phyloP scores from a whole-genome alignment of 225 moss, liverwort and hornwort species.

The Ulota crispa region DNA sequence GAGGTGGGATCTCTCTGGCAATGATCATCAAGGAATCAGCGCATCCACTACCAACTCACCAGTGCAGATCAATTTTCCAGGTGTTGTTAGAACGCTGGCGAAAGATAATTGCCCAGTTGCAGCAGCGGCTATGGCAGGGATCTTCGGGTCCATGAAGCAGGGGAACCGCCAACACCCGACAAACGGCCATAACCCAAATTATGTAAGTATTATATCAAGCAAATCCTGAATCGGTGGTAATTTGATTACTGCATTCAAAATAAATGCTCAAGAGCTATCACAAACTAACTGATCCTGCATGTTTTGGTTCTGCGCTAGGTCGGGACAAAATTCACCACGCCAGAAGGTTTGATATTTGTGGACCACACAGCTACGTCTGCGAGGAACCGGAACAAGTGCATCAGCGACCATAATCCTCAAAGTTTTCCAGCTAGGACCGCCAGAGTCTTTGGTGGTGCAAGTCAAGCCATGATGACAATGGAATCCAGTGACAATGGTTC shows the following conservation, averaged over 20 bases:
- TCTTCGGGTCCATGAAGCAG: slow-evolving; percentile 49
- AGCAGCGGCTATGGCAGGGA: slow-evolving; percentile 52
- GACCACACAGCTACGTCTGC: slow-evolving; percentile 17
- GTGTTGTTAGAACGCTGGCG: slow-evolving; percentile 26
- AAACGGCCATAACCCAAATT: slow-evolving; percentile 24
- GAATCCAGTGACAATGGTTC: slow-evolving; percentile 12
- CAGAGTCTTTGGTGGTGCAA: slow-evolving; percentile 13
- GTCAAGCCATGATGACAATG: slow-evolving; percentile 16
- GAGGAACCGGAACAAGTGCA: slow-evolving; percentile 19
- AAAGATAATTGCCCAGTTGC: slow-evolving; percentile 49
- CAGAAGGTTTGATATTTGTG: slow-evolving; percentile 15
- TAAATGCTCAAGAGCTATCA: not conserved
- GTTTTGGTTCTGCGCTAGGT: slow-evolving; percentile 20
- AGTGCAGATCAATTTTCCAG: slow-evolving; percentile 33
- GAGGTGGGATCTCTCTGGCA: slow-evolving; percentile 30
- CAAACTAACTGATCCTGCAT: slow-evolving; percentile 24
- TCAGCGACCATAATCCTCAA: slow-evolving; percentile 14
- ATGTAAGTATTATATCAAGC: slow-evolving; percentile 28
- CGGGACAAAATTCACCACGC: slow-evolving; percentile 9
- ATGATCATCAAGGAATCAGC: slow-evolving; percentile 27
- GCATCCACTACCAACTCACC: slow-evolving; percentile 38
- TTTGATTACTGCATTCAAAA: not conserved
- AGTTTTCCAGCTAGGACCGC: slow-evolving; percentile 8
- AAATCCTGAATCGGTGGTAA: not conserved
- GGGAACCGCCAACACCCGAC: slow-evolving; percentile 22